These are phyloP conservation scores for Microthyrium microscopicum DNA, from an alignment of 2,329 filamentous ascomycete genomes.

Conservation along the genomic window DNA sequence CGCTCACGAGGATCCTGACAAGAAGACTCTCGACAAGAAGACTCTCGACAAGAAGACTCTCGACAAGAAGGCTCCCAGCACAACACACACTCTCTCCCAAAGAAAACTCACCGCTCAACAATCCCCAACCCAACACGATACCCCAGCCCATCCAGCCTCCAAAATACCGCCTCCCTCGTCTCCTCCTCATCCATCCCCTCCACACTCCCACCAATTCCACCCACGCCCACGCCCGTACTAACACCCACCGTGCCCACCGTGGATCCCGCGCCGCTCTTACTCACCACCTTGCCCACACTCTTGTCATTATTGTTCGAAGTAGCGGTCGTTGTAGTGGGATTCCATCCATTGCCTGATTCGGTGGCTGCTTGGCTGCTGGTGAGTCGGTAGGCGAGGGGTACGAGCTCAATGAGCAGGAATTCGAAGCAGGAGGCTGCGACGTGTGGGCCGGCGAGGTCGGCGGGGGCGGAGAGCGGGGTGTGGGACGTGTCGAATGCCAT, in stretches of 20 bases:
- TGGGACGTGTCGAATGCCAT: neutral
- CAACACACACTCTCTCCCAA: neutral
- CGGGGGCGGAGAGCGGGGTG: neutral
- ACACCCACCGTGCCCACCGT: constrained; percentile 10
- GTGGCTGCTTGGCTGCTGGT: constrained; percentile 51
- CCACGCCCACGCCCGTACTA: constrained; percentile 12
- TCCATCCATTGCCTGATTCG: constrained; percentile 16
- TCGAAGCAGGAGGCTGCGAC: constrained; percentile 78
- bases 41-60: neutral
- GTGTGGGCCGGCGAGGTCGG: constrained; percentile 58
- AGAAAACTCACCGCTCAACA: constrained; percentile 56
- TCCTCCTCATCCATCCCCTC: constrained; percentile 54
- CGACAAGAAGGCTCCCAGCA: neutral
- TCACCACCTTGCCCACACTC: constrained; percentile 8
- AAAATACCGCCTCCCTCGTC: constrained; percentile 70
- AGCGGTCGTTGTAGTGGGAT: constrained; percentile 11
- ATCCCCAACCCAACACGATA: constrained; percentile 87
- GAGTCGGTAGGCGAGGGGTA: constrained; percentile 81
- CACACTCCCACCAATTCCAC: constrained; percentile 11
- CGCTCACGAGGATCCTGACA: neutral
- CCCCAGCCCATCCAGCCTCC: constrained; percentile 65
- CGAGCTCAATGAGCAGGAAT: constrained; percentile 88
- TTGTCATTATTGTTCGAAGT: constrained; percentile 13
- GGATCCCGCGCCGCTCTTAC: constrained; percentile 8
- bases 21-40: neutral